Base-by-base conservation (phyloP, 1,284 basidiomycete genomes). In the Naganishia sp. region DNA sequence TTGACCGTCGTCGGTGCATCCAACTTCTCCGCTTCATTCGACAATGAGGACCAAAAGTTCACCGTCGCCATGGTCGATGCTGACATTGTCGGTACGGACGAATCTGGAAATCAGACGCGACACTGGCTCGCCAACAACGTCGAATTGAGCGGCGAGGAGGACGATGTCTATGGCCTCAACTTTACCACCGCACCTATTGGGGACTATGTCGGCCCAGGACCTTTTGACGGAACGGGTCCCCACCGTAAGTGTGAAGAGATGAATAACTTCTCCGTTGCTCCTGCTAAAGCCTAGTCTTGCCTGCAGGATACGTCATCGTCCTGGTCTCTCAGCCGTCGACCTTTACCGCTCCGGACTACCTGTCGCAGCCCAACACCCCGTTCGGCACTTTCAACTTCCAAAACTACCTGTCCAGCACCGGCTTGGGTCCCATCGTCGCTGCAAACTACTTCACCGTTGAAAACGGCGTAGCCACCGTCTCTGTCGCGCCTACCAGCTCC, bases 71-170 rank as follows among this genome's bases (percentile, higher is more conserved):
- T 90, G 85, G 83, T 86, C 42, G 89, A 90, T 72, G 87, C 87
- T 11, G 85, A 84, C 66, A 73, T 82, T 36, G 85, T 86, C 44
- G 87, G 87, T 49, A 75, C 81, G 44, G 81, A 67, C 31, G 48
- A 86, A 69, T 78, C 67, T 28, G 45, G 42, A 28, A 72, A 66
- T 15, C 73, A 77, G 71, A 89, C 85, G 64, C 85, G 89, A 68
- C 90, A 92, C 81, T 92, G 89, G 89, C 85, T 92, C 56, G 85
- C 87, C 70, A 91, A 91, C 76, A 81, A 83, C 48, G 87, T 84
- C 25, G 83, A 81, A 72, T 36, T 66, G 25, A 64, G 55, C 54
- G 39, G 33, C 7, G 56, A 33, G 16, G 42, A 65, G 61, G 21
- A 21, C 36, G 56, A 28, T 11, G 42, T n/a, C 25, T 63, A 53